Percentiles rank a stretch among this genome's conserved stretches.
Evolutionary conservation across 2,329 filamentous ascomycete genomes (phyloP).

Genomic region (Huntiella moniliformis): DNA sequence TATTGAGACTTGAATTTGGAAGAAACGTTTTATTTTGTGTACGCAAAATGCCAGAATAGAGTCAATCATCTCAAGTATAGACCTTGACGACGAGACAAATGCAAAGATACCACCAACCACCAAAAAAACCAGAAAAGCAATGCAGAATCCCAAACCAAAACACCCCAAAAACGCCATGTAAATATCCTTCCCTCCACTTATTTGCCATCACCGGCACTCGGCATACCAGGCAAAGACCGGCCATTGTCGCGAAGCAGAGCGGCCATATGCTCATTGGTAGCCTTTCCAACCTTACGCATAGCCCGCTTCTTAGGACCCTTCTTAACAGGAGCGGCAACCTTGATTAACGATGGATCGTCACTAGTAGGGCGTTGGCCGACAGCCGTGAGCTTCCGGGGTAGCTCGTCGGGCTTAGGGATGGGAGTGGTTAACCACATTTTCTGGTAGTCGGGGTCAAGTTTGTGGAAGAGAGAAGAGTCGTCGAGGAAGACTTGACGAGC

Average conservation of each 20-base stretch:
- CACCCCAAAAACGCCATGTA: not conserved
- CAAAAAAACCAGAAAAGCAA: not conserved
- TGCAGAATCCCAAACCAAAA: not conserved
- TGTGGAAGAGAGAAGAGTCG: slow-evolving; percentile 56
- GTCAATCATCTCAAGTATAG: no score
- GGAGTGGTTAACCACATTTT: slow-evolving; percentile 65
- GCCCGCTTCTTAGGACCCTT: slow-evolving; percentile 57
- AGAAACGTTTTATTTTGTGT: not conserved
- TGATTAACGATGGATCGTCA: slow-evolving; percentile 45
- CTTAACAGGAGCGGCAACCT: slow-evolving; percentile 28
- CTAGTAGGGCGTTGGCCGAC: slow-evolving; percentile 72
- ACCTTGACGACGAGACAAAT: no score
- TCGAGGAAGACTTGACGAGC: slow-evolving; percentile 79
- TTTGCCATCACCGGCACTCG: slow-evolving; percentile 21
- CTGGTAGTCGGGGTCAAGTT: slow-evolving; percentile 67
- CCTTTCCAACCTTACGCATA: slow-evolving; percentile 52
- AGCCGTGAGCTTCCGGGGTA: slow-evolving; percentile 56
- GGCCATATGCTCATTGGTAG: slow-evolving; percentile 75
- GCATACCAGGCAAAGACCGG: slow-evolving; percentile 15
- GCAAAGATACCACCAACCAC: not conserved
- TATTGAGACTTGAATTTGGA: not conserved
- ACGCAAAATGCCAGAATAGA: no score
- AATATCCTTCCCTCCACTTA: not conserved
- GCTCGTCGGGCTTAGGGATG: slow-evolving; percentile 56
- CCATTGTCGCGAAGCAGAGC: slow-evolving; percentile 60